phyloP scores from a whole-genome alignment of 1,139 yeast species.

The Lodderomyces parapsilosis region DNA sequence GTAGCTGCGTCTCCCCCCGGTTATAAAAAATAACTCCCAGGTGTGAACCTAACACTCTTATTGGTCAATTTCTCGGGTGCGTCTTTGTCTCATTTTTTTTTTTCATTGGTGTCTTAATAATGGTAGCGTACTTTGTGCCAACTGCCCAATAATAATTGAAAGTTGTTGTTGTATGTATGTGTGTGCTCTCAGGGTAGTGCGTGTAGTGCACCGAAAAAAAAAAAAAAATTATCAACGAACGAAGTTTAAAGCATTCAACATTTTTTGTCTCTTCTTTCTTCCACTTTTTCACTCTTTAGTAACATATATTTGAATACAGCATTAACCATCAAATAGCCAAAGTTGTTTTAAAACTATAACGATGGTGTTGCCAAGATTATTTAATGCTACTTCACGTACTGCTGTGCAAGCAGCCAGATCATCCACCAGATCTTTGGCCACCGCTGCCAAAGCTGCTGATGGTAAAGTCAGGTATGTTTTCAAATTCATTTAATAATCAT shows the following conservation, averaged over 20 bases:
- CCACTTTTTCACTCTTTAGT: slow-evolving; percentile 12
- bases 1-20: too few relatives aligned
- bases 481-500: neutral
- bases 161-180: too few relatives aligned
- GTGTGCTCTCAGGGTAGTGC: too few relatives aligned
- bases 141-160: slow-evolving; percentile 1
- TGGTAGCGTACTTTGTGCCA: neutral
- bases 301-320: slow-evolving; percentile 13
- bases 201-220: slow-evolving; percentile 1
- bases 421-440: slow-evolving; percentile 81
- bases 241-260: slow-evolving; percentile 7
- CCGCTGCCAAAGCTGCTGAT: slow-evolving; percentile 49
- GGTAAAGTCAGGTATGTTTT: slow-evolving; percentile 89
- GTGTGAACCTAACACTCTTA: too few relatives aligned
- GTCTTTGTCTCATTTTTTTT: neutral
- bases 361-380: slow-evolving; percentile 88
- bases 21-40: too few relatives aligned
- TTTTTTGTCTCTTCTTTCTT: slow-evolving; percentile 14
- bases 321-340: slow-evolving; percentile 11
- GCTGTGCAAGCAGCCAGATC: slow-evolving; percentile 84
- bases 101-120: neutral
- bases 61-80: too few relatives aligned
- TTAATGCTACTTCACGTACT: slow-evolving; percentile 85
- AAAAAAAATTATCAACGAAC: slow-evolving; percentile 5
- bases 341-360: slow-evolving; percentile 18